These are phyloP conservation scores for Aspergillus flavus DNA, from an alignment of 2,329 filamentous ascomycete genomes.

Conservation along the genomic window DNA sequence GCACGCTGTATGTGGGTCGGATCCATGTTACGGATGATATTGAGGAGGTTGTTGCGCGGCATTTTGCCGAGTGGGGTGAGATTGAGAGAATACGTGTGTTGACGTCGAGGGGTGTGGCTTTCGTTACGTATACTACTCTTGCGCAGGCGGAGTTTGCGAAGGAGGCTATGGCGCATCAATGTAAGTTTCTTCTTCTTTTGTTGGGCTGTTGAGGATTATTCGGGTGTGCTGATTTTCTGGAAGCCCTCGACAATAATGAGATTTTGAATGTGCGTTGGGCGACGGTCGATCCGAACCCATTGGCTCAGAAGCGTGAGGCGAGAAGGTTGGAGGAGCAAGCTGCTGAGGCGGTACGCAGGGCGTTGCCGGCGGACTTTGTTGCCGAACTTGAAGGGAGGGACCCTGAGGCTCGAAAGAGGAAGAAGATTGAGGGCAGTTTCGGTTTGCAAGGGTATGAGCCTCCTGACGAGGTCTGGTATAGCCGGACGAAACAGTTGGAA, in stretches of 20 bases:
- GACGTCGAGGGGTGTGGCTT: constrained; percentile 86
- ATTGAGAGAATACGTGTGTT: constrained; percentile 86
- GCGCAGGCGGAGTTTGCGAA: constrained; percentile 89
- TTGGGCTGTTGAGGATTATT: neutral
- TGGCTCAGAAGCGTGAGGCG: constrained; percentile 90
- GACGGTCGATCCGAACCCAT: constrained; percentile 92
- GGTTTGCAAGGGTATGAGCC: constrained; percentile 90
- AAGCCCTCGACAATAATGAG: constrained; percentile 81
- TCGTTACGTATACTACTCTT: constrained; percentile 92
- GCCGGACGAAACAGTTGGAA: constrained; percentile 71
- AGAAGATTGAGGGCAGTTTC: constrained; percentile 87
- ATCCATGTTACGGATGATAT: constrained; percentile 98
- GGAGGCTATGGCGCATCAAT: constrained; percentile 94
- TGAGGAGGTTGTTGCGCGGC: constrained; percentile 89
- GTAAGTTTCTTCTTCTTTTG: neutral
- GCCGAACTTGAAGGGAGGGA: constrained; percentile 92
- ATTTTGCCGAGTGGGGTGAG: constrained; percentile 96
- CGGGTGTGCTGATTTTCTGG: neutral
- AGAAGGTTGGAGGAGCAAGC: constrained; percentile 91
- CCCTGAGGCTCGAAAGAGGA: constrained; percentile 80
- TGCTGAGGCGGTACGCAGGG: constrained; percentile 85
- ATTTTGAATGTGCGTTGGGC: constrained; percentile 97
- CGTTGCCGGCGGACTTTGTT: constrained; percentile 85
- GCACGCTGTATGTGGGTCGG: constrained; percentile 88
- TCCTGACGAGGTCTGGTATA: constrained; percentile 91